Evolutionary conservation across 1,284 basidiomycete genomes (phyloP), one percentile per base, ranked within the genome.

Genomic region (Macrocystidia cucumis): DNA sequence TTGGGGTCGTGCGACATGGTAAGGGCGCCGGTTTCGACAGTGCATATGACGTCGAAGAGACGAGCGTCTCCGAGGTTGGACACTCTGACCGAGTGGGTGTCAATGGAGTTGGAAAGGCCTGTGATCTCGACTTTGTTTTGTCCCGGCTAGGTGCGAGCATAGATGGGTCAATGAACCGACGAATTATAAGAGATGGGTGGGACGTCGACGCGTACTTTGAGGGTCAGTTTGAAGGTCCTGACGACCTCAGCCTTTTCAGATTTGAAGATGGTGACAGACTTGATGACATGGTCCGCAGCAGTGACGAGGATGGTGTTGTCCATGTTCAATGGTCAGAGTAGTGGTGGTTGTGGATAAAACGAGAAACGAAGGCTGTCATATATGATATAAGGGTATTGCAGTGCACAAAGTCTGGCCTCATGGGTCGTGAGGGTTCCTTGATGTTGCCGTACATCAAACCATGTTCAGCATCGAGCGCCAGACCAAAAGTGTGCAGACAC

Each of bases 31-130:
- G 31, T 39, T 20, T 41, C 53, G 22, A 62, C 44, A 17, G 56
- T 63, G 47, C 62, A 71, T 5, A 67, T 61, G 13, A 74, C 64
- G 48, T 73, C 72, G 38, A 64, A 63, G 7, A 77, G 54, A 36
- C 66, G 65, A 4, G 65, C 63, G 20, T 60, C 51, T 13, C 57
- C 60, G 12, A 72, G 51, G 5, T 66, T 68, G 30, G 65, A 65
- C 11, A 75, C 60, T 20, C 72, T 60, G 21, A 67, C 59, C 13
- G 69, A 70, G 9, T 72, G 56, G 0, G 59, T 59, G 41, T 72
- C 69, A 34, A 74, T 64, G 21, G 51, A 56, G 43, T 61, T 62
- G 5, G 73, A 57, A 9, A 78, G 57, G 26, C 59, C 59, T 17
- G 44, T 55, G 27, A 76, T 68, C 34, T 63, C 55, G 32, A 76